Conservation (phyloP, 305 asterid genomes). For the Fraxinus ornus region DNA sequence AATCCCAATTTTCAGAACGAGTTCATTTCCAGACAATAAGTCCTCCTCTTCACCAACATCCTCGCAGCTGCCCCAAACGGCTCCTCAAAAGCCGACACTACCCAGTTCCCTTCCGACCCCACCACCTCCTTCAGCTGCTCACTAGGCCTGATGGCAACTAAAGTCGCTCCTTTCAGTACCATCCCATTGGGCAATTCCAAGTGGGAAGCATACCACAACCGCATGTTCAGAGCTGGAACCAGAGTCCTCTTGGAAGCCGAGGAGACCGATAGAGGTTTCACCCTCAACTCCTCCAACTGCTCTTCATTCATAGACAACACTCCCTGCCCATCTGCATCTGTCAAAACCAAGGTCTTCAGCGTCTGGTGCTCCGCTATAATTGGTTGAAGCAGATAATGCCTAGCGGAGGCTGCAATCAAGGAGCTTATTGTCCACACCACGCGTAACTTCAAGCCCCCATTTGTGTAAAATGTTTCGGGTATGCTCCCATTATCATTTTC, state of each 20-base stretch:
- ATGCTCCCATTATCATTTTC: conserved; percentile 72
- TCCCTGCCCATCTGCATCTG: conserved; percentile 88
- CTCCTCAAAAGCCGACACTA: conserved; percentile 74
- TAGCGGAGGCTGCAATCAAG: conserved; percentile 88
- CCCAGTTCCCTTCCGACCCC: conserved; percentile 61
- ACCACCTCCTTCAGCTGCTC: conserved; percentile 64
- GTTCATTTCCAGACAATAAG: conserved; percentile 95
- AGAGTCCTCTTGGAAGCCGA: conserved; percentile 81
- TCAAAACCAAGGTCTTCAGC: conserved; percentile 64
- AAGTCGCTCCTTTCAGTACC: conserved; percentile 80
- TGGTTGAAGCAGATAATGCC: conserved; percentile 87
- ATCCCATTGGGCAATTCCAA: conserved; percentile 79
- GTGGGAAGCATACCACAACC: conserved; percentile 83
- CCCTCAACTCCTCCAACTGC: conserved; percentile 88
- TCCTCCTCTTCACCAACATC: conserved; percentile 89
- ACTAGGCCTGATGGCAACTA: conserved; percentile 86
- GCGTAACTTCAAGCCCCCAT: conserved; percentile 86
- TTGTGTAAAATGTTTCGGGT: conserved; percentile 87
- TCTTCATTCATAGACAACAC: conserved; percentile 79
- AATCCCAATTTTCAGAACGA: conserved; percentile 55
- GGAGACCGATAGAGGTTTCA: conserved; percentile 87
- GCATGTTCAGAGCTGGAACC: conserved; percentile 84
- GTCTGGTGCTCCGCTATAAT: conserved; percentile 83
- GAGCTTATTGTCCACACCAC: conserved; percentile 98
- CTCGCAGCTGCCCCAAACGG: conserved; percentile 84